Conservation (phyloP, 164 flowering plant genomes). For the Macadamia integrifolia region DNA sequence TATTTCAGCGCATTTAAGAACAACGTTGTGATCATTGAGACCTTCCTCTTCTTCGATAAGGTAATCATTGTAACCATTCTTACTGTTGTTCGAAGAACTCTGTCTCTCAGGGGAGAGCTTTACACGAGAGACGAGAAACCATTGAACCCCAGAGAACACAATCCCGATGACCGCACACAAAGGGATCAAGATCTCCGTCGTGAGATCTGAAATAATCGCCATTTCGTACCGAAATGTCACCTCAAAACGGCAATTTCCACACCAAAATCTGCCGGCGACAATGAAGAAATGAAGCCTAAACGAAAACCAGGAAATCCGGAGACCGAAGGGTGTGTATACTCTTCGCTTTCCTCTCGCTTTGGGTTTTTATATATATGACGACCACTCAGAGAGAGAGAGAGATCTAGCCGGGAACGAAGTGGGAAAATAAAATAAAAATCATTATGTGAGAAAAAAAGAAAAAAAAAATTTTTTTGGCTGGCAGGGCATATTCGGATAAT, state of each 20-base stretch:
- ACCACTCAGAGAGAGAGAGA: no score
- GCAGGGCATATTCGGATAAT: no score
- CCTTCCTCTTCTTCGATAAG: slow-evolving; percentile 70
- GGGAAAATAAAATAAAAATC: no score
- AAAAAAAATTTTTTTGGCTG: no score
- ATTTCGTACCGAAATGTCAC: slow-evolving; percentile 15
- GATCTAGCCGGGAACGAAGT: no score
- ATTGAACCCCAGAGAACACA: slow-evolving; percentile 45
- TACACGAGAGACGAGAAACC: slow-evolving; percentile 44
- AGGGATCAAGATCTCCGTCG: slow-evolving; percentile 49
- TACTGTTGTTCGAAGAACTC: slow-evolving; percentile 15
- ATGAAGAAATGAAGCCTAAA: background rate
- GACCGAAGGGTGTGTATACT: background rate
- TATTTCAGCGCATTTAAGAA: slow-evolving; percentile 56
- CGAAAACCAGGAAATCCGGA: no score
- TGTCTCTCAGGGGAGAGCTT: slow-evolving; percentile 36
- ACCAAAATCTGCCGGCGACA: slow-evolving; percentile 1
- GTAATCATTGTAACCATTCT: slow-evolving; percentile 40
- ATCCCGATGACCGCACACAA: slow-evolving; percentile 56
- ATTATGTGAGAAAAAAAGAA: no score
- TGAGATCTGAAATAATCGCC: slow-evolving; percentile 51
- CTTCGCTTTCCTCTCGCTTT: background rate
- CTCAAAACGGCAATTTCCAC: background rate
- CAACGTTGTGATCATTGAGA: slow-evolving; percentile 55
- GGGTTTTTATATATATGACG: no score